These are phyloP conservation scores for Pichia heedii DNA, from an alignment of 805 yeast species.

Conservation along the genomic window DNA sequence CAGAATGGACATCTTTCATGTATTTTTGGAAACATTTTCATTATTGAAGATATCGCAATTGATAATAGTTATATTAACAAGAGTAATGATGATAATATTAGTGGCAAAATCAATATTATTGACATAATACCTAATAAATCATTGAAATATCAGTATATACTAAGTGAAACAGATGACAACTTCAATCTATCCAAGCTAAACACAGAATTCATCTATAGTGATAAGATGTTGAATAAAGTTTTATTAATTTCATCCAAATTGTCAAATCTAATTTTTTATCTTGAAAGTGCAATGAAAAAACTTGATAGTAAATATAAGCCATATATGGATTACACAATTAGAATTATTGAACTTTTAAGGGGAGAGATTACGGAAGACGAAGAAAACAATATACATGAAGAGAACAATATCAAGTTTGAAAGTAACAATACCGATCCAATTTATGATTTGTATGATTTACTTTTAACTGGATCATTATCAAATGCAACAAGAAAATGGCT, in stretches of 20 bases:
- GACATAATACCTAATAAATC: not conserved
- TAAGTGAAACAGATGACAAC: conserved; percentile 13
- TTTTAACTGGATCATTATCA: conserved; percentile 48
- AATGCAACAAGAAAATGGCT: conserved; percentile 47
- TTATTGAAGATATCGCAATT: conserved; percentile 18
- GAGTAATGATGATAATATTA: too few species aligned
- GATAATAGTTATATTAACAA: too few species aligned
- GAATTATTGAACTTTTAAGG: conserved; percentile 28
- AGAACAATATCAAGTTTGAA: conserved; percentile 1
- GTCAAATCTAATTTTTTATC: conserved; percentile 26
- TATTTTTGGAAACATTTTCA: conserved; percentile 28
- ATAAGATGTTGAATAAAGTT: conserved; percentile 23
- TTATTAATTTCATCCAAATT: conserved; percentile 29
- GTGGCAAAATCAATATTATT: too few species aligned
- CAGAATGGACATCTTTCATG: conserved; percentile 18
- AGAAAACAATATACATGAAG: not conserved
- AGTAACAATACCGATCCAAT: conserved; percentile 22
- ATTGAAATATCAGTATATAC: conserved; percentile 20
- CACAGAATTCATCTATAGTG: conserved; percentile 22
- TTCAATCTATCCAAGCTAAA: conserved; percentile 17
- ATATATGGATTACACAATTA: conserved; percentile 30
- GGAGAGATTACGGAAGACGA: conserved; percentile 26
- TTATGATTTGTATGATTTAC: conserved; percentile 36
- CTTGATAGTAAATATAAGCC: conserved; percentile 27
- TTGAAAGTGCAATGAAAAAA: conserved; percentile 26